Evolutionary conservation across 2,329 filamentous ascomycete species (phyloP).

Genomic region (Penicillium sp.): DNA sequence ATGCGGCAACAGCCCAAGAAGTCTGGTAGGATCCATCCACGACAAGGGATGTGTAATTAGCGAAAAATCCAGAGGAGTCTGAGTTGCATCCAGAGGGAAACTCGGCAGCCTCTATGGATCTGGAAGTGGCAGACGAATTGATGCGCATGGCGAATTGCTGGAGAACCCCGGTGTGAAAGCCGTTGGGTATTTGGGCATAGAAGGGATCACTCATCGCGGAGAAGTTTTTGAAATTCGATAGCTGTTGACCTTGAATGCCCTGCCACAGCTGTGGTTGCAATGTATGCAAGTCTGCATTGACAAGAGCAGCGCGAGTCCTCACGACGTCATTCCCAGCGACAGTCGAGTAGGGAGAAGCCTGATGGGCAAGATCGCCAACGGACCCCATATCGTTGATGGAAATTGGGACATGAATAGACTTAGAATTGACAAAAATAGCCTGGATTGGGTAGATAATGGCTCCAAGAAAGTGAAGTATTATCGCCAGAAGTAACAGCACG

Average conservation of each 20-base stretch:
- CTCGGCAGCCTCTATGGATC: conserved; percentile 20
- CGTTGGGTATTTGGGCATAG: conserved; percentile 27
- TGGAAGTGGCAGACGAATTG: conserved; percentile 30
- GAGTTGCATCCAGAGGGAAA: conserved; percentile 30
- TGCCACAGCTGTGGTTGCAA: conserved; percentile 16
- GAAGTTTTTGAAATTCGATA: conserved; percentile 12
- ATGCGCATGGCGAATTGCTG: conserved; percentile 36
- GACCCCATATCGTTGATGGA: background rate
- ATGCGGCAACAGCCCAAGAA: conserved; percentile 28
- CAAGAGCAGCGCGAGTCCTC: conserved; percentile 15
- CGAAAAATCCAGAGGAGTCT: conserved; percentile 24
- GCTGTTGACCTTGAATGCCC: background rate
- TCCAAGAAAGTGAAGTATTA: conserved; percentile 27
- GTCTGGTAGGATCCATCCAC: background rate
- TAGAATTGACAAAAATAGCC: conserved; percentile 25
- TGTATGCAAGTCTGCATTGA: conserved; percentile 7
- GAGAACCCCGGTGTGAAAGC: conserved; percentile 33
- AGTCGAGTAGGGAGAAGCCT: background rate
- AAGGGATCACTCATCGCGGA: conserved; percentile 27
- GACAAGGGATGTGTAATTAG: conserved; percentile 14
- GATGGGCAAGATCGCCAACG: background rate
- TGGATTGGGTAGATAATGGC: conserved; percentile 30
- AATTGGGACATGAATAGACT: conserved; percentile 13
- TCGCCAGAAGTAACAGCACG: conserved; percentile 26
- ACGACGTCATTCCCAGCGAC: conserved; percentile 9